Conservation (phyloP, 257 asterid species). For the Solanum dulcamara region DNA sequence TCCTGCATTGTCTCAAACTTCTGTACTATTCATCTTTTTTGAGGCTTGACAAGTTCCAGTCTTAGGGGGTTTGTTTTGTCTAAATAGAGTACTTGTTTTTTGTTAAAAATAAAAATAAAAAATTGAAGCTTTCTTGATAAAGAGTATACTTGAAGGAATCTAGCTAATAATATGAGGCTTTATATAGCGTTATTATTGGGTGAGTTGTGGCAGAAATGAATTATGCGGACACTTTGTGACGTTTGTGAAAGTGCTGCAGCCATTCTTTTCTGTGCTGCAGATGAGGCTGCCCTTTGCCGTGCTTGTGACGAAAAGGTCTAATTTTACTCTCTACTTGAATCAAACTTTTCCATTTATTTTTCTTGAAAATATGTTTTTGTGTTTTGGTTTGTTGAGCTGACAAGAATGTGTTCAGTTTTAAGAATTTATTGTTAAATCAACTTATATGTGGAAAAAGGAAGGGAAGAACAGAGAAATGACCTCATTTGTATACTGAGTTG, state of each 20-base stretch:
- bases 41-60: not conserved
- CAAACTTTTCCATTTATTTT: not conserved
- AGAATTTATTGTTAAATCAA: not conserved
- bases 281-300: conserved; percentile 88
- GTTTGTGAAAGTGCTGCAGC: conserved; percentile 95
- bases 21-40: not conserved
- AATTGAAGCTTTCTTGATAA: not conserved
- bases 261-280: conserved; percentile 86
- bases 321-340: not conserved
- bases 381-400: not conserved
- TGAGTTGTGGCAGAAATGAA: not conserved
- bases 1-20: not conserved
- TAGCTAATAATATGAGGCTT: not conserved
- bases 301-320: conserved; percentile 80
- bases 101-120: not conserved
- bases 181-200: not conserved
- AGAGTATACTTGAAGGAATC: not conserved
- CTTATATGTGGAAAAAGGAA: not conserved
- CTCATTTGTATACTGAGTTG: not conserved
- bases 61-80: not conserved
- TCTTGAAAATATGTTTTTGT: not conserved
- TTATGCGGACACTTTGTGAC: conserved; percentile 89
- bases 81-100: not conserved
- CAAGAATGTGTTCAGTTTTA: not conserved
- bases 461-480: not conserved